phyloP scores from a whole-genome alignment of 2,329 filamentous ascomycete genomes.

The Colletotrichum acutatum region DNA sequence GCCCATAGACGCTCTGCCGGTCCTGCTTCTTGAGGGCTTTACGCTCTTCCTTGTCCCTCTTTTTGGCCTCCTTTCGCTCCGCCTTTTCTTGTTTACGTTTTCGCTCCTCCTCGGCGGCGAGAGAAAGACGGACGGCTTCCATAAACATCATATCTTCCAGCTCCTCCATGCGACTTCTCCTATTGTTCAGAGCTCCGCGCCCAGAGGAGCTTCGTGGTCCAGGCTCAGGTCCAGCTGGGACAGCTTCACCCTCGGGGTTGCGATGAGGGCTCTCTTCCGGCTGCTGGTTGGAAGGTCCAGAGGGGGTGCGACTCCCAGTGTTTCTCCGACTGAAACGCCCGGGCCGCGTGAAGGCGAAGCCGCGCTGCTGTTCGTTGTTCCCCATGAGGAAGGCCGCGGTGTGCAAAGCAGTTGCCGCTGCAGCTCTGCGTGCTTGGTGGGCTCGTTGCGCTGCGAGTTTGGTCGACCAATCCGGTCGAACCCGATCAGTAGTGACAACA shows the following conservation, averaged over 20 bases:
- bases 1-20: slow-evolving; percentile 50
- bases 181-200: slow-evolving; percentile 40
- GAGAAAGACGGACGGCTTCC: slow-evolving; percentile 90
- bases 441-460: slow-evolving; percentile 88
- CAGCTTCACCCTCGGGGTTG: slow-evolving; percentile 40
- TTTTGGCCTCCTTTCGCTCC: slow-evolving; percentile 84
- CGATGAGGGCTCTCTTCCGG: slow-evolving; percentile 45
- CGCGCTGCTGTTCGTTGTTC: slow-evolving; percentile 65
- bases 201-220: slow-evolving; percentile 45
- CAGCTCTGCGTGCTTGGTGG: slow-evolving; percentile 86
- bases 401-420: slow-evolving; percentile 92
- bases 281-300: slow-evolving; percentile 41
- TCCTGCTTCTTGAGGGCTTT: slow-evolving; percentile 76
- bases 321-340: slow-evolving; percentile 69
- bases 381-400: slow-evolving; percentile 94
- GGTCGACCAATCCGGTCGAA: slow-evolving; percentile 93
- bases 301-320: slow-evolving; percentile 50
- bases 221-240: slow-evolving; percentile 46
- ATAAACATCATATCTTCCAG: slow-evolving; percentile 99
- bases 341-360: slow-evolving; percentile 53
- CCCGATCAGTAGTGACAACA: slow-evolving; percentile 91
- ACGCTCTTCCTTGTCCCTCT: slow-evolving; percentile 84
- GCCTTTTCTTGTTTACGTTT: slow-evolving; percentile 87
- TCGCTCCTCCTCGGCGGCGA: slow-evolving; percentile 95
- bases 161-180: slow-evolving; percentile 77